Evolutionary conservation across 2,329 filamentous ascomycete genomes (phyloP), one percentile per base, ranked within the genome.

Genomic region (Pseudopithomyces chartarum): DNA sequence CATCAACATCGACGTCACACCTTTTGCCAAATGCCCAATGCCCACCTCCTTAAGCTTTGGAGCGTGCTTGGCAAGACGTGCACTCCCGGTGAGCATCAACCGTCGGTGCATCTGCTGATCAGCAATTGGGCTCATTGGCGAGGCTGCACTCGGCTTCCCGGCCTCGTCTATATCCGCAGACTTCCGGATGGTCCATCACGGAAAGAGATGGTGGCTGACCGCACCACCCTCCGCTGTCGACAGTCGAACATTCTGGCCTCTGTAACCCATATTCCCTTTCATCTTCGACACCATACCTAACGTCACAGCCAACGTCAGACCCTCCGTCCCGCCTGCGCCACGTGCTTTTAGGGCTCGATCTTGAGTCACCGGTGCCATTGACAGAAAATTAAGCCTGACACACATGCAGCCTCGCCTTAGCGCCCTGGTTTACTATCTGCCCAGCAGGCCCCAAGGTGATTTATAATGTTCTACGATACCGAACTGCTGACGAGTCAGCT

Each of bases 1-100:
- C 56, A 57, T 55, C 59, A 32, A 39, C 54, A 61, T 57, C 59
- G 52, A 61, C 51, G 56, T 57, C 56, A 59, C 48, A 45, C 10
- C 22, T 8, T n/a, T 5, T 42, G 34, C 20, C 50, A 42, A 54
- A 40, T 48, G 39, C 19, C 43, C 22, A 54, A 40, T 48, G 39
- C 19, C 43, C 22, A 2, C 4, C n/a, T 6, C 33, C 46, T 46
- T 54, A 61, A 56, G 56, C 46, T 59, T 61, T 40, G 13, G 57
- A 57, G 56, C 54, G 54, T 15, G 7, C 59, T 61, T 51, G 56
- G 59, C 59, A 46, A 1, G 6, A 49, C 33, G 49, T 44, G 36
- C 39, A 11, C 43, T 40, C 47, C 48, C 40, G 44, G 56, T 22
- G 46, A 49, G 34, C n/a, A 38, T 43, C 49, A 52, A 45, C 43